Base-by-base conservation (phyloP, 768 basidiomycete genomes). In the Mycena polygramma region DNA sequence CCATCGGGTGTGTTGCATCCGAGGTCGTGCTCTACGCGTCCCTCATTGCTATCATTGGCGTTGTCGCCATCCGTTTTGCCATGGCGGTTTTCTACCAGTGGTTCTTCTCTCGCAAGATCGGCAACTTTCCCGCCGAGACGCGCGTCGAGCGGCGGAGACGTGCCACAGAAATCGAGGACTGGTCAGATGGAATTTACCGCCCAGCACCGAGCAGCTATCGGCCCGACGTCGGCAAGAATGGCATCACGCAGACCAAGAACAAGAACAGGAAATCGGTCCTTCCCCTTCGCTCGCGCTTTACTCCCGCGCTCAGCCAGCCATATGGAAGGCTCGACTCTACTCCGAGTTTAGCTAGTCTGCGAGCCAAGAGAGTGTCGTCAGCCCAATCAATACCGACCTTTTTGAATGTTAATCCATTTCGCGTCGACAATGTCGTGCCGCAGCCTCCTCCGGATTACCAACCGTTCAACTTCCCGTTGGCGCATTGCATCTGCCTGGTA, bases 71-170 rank as follows among this genome's bases (percentile, higher is more conserved):
- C n/a, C 83, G 88, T 20, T 88, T 88, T 73, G 87, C 88, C 74
- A 97, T 98, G 96, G 98, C 98, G 57, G 94, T 98, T 76, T 86
- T 97, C 78, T 99, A 98, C 82, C 88, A 94, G 26, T 99, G 98
- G 98, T 99, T 98, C 88, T 93, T 94, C 80, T 95, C 94, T n/a
- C 96, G 94, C 92, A 90, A 90, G 76, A 86, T 99, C 49, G 98
- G 98, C 55, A 93, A 94, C 72, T 99, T 97, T 87, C 92, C 93
- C 70, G 87, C 89, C 37, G 98, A 99, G 82, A 95, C 95, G 15
- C 96, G 96, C 78, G 91, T 94, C 77, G 90, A 98, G 78, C 90
- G 97, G 17, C 95, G 95, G 91, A 90, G 91, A 69, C 92, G 97
- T 35, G 91, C 93, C 2, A 88, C 89, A 24, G 94, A 96, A 79